A percentile compares a stretch with the other conserved stretches of the same genome.
These are phyloP conservation scores for Dryadomyces quercus-mongolicae DNA, from an alignment of 2,329 filamentous ascomycete species.

Conservation along the genomic window DNA sequence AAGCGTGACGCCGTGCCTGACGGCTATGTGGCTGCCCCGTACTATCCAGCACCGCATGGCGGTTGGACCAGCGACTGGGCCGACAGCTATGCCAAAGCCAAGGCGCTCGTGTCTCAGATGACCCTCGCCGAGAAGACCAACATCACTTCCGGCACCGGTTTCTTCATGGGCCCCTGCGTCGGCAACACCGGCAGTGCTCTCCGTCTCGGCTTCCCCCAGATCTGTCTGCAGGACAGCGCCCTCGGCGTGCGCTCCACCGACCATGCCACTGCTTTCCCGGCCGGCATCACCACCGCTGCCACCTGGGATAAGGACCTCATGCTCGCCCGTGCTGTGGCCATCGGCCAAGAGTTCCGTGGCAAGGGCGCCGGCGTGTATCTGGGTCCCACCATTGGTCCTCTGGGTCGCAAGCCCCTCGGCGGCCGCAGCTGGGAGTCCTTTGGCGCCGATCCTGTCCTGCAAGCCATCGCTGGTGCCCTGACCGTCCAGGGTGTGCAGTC, in stretches of 20 bases:
- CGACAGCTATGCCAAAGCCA: slow-evolving; percentile 57
- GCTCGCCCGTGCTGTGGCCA: slow-evolving; percentile 52
- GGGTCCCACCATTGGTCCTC: slow-evolving; percentile 57
- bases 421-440: slow-evolving; percentile 70
- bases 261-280: slow-evolving; percentile 64
- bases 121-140: slow-evolving; percentile 73
- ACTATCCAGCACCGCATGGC: slow-evolving; percentile 61
- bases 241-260: slow-evolving; percentile 62
- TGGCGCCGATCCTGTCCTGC: slow-evolving; percentile 56
- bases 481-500: slow-evolving; percentile 72
- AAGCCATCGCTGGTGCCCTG: slow-evolving; percentile 59
- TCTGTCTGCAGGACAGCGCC: slow-evolving; percentile 62
- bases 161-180: slow-evolving; percentile 63
- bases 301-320: slow-evolving; percentile 65
- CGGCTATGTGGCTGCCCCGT: slow-evolving; percentile 39
- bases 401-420: slow-evolving; percentile 60
- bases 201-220: slow-evolving; percentile 58
- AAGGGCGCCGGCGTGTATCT: slow-evolving; percentile 64
- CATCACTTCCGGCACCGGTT: slow-evolving; percentile 58
- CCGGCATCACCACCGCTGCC: slow-evolving; percentile 65
- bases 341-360: slow-evolving; percentile 59
- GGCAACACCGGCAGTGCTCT: slow-evolving; percentile 64
- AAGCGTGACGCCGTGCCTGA: slow-evolving; percentile 18
- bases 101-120: slow-evolving; percentile 58
- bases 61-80: slow-evolving; percentile 60